Percentiles rank a stretch among this genome's conserved stretches.
These are phyloP conservation scores for Trichosporon coremiiforme DNA, from an alignment of 1,284 basidiomycete species.

Conservation along the genomic window DNA sequence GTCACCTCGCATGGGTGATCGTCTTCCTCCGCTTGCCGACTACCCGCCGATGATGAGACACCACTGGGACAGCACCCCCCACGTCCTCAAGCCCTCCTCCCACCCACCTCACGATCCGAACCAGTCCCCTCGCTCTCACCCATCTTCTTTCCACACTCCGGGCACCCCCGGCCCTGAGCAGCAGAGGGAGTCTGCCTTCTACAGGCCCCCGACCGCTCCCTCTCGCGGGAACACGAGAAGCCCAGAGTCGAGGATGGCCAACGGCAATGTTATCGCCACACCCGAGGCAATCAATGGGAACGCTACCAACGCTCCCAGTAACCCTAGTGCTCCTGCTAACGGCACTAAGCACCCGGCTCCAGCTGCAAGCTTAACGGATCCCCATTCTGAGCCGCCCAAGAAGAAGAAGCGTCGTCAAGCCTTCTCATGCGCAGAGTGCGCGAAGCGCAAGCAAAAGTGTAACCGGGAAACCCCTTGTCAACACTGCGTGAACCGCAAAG, in stretches of 20 bases:
- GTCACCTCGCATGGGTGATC: slow-evolving; percentile 25
- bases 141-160: neutral
- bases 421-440: slow-evolving; percentile 50
- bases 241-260: neutral
- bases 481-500: slow-evolving; percentile 49
- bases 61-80: slow-evolving; percentile 13
- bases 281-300: slow-evolving; percentile 1
- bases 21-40: slow-evolving; percentile 35
- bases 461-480: slow-evolving; percentile 53
- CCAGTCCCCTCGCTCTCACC: neutral
- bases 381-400: slow-evolving; percentile 35
- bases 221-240: neutral
- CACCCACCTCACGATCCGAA: neutral
- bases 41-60: slow-evolving; percentile 17
- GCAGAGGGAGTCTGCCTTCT: neutral
- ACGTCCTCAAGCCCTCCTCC: slow-evolving; percentile 27
- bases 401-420: slow-evolving; percentile 54
- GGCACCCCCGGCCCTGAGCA: neutral
- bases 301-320: neutral
- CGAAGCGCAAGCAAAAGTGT: slow-evolving; percentile 54
- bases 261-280: neutral
- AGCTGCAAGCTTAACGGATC: slow-evolving; percentile 14
- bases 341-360: slow-evolving; percentile 34
- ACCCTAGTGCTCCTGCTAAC: neutral
- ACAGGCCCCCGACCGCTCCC: neutral